Evolutionary conservation across 176 grass and related monocot genomes (phyloP).

Genomic region (Pontederia crassipes): DNA sequence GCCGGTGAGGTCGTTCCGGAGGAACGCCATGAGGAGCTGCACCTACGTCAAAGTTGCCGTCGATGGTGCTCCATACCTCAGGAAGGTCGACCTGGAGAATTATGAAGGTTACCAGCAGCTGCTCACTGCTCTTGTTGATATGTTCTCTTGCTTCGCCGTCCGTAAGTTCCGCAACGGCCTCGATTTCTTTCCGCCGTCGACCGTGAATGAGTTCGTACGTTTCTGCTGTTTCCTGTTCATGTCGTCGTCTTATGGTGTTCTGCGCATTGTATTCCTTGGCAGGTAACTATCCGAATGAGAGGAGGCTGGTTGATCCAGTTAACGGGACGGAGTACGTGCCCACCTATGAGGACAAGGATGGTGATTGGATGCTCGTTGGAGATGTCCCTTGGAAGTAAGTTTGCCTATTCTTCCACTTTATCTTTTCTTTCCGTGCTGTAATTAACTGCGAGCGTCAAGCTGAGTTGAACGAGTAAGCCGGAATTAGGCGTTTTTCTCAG

Average conservation of each 20-base stretch:
- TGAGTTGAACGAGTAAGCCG: too few species aligned
- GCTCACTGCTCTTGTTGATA: slow-evolving; percentile 69
- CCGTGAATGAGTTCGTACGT: background rate
- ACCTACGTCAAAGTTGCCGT: slow-evolving; percentile 97
- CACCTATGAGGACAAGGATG: slow-evolving; percentile 92
- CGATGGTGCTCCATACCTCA: slow-evolving; percentile 81
- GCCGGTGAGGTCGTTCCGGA: slow-evolving; percentile 72
- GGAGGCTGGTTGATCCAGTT: slow-evolving; percentile 52
- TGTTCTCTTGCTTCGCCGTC: slow-evolving; percentile 98
- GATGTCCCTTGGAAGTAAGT: slow-evolving; percentile 95
- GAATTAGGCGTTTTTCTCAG: too few species aligned
- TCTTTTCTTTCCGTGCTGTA: too few species aligned
- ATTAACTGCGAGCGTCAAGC: too few species aligned
- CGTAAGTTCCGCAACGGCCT: slow-evolving; percentile 22
- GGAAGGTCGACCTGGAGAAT: slow-evolving; percentile 82
- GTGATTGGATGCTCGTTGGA: slow-evolving; percentile 96
- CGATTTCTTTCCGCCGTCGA: background rate
- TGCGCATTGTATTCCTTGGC: background rate
- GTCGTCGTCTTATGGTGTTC: background rate
- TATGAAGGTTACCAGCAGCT: slow-evolving; percentile 66
- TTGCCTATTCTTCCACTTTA: background rate
- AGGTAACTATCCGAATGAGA: slow-evolving; percentile 55
- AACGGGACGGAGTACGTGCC: slow-evolving; percentile 69
- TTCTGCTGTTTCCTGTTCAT: too few species aligned
- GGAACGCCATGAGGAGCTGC: slow-evolving; percentile 57